Evolutionary conservation across 2,329 filamentous ascomycete genomes (phyloP).

Genomic region (Ustilaginoidea virens): DNA sequence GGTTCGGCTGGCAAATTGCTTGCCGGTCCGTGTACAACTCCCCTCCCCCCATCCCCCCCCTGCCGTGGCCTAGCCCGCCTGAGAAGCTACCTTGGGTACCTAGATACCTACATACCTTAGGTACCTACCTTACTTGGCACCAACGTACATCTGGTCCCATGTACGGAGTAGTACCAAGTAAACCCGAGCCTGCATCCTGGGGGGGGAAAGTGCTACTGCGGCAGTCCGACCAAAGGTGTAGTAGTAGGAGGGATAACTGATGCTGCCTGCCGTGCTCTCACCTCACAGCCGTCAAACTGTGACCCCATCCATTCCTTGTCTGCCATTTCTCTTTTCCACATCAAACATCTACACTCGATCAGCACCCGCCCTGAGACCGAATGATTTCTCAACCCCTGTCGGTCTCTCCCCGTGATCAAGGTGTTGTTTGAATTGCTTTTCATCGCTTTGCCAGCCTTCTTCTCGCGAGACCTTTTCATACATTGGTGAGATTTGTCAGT

Average conservation of each 20-base stretch:
- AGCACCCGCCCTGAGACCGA: slow-evolving; percentile 5
- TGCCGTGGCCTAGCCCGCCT: slow-evolving; percentile 1
- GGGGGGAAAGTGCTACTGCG: too few relatives aligned
- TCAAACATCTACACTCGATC: slow-evolving; percentile 11
- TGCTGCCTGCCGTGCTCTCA: slow-evolving; percentile 9
- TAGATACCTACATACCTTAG: too few relatives aligned
- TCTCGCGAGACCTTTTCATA: slow-evolving; percentile 2
- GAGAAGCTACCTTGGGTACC: too few relatives aligned
- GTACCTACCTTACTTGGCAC: too few relatives aligned
- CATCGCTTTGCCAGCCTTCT: slow-evolving; percentile 1
- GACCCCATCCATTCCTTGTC: slow-evolving; percentile 12
- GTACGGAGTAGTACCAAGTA: neutral
- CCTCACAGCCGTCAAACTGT: slow-evolving; percentile 11
- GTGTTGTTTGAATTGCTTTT: too few relatives aligned
- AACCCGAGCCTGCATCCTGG: too few relatives aligned
- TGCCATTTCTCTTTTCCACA: slow-evolving; percentile 8
- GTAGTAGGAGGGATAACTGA: neutral
- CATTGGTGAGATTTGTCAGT: slow-evolving; percentile 4
- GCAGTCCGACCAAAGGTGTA: neutral
- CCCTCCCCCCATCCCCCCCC: too few relatives aligned
- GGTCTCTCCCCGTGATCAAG: too few relatives aligned
- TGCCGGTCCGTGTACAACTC: neutral
- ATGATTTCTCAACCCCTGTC: slow-evolving; percentile 5
- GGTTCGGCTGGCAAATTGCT: neutral
- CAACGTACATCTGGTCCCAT: too few relatives aligned